Evolutionary conservation across 176 grass and related monocot genomes (phyloP), one percentile per base, ranked within the genome.

Genomic region (Phragmites australis): DNA sequence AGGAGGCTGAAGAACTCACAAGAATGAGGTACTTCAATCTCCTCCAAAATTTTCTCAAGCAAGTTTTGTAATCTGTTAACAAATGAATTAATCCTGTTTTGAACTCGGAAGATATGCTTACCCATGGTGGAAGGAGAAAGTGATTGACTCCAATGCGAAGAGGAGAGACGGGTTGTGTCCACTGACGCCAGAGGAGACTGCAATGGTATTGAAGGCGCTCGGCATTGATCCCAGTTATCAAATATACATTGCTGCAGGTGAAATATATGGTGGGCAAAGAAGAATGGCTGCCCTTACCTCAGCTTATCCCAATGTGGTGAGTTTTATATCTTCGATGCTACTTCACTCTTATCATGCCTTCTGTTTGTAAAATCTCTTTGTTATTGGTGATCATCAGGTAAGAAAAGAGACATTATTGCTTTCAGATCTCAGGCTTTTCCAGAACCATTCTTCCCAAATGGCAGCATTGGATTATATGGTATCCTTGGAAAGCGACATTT

Each of bases 111-210:
- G 94, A 88, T 97, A 97, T 83, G 92, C 90, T 60, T 97, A 97
- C 86, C 94, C 92, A 52, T 97, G 94, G 94, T 97, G 94, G 94
- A 97, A 97, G 85, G 94, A 97, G 77, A 97, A 97, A 84, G 90
- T 94, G 76, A 94, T 97, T 3, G 77, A 93, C 83, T 97, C 94
- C 11, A 75, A 81, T 18, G 54, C 69, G 21, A 97, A 92, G 69
- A 91, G 94, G 70, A 97, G 84, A 75, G 94, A 94, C 21, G 94
- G 94, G 50, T 29, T 94, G 39, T 94, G 94, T 75, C 94, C 94
- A 45, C 89, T 97, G 52, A 97, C 92, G 65, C 94, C 94, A 6
- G 94, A 97, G 75, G 94, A 97, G 74, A 92, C 92, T 44, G 90
- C 92, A 81, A 75, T 97, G 63, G 76, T 94, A 77, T 54, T 97